Evolutionary conservation across 805 yeast genomes (phyloP), one percentile per base, ranked within the genome.

Genomic region (Kluyveromyces siamensis): DNA sequence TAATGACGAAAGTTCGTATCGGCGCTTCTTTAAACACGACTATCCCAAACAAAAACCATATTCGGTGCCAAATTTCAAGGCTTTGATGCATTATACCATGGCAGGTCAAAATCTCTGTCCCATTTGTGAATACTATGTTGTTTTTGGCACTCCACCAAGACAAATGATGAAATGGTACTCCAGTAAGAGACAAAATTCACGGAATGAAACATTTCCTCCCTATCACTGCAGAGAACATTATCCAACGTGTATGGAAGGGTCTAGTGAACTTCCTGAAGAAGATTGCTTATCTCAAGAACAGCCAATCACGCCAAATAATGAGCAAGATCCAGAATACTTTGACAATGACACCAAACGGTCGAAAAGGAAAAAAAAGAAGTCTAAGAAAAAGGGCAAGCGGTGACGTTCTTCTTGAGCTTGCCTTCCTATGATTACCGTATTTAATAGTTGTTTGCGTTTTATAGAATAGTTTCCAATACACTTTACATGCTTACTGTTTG

Each of bases 81-180:
- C 39, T 19, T 27, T 43, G 21, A n/a, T 43, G 27, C 39, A 43
- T 18, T 16, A 35, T 19, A 35, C 38, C 13, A 16, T 43, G 21
- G 36, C 17, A 25, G 49, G 49, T 16, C 36, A 48, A 40, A 47
- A 48, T 33, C 18, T 71, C 51, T 77, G 82, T 56, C 61, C 75
- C 51, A 70, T 77, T 47, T 77, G 82, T 59, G 79, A 76, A 53
- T 77, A 76, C 57, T 77, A 75, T 55, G 67, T 71, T 46, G 70
- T 76, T 1, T 77, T 69, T 58, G 81, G 81, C 1, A 62, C 61
- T 41, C 73, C 75, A 45, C 81, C 82, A 0, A 60, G 62, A 21
- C 75, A 75, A 55, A 70, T 74, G 71, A 73, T 76, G 50, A 73
- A 71, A 55, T 73, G 78, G 75, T 21, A 21, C 10, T 43, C 45